These are phyloP conservation scores for Colletotrichum sp. DNA, from an alignment of 2,329 filamentous ascomycete genomes.

Conservation along the genomic window DNA sequence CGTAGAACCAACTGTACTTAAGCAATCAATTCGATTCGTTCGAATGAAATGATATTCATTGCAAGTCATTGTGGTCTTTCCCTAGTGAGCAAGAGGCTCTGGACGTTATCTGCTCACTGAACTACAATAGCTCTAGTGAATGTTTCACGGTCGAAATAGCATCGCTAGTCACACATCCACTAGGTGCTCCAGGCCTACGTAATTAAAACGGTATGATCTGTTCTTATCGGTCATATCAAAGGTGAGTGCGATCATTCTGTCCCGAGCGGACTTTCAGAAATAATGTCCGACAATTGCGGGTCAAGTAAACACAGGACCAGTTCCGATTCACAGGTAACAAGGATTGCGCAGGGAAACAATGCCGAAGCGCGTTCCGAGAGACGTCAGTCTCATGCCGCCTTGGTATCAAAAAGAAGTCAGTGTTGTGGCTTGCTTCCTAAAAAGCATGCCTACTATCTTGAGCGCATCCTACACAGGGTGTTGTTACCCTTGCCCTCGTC, in stretches of 20 bases:
- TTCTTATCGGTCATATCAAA: background rate
- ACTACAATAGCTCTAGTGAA: background rate
- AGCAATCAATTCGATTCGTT: background rate
- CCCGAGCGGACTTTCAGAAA: background rate
- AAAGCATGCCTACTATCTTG: background rate
- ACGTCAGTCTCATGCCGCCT: background rate
- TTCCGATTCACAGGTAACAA: background rate
- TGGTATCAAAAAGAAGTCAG: background rate
- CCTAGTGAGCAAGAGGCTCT: background rate
- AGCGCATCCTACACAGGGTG: background rate
- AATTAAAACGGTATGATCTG: fast-evolving
- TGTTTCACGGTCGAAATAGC: background rate
- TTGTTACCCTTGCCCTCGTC: background rate
- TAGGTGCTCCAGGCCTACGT: fast-evolving
- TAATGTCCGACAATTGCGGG: background rate
- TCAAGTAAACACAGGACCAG: fast-evolving
- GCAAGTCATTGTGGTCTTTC: background rate
- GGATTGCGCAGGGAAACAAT: background rate
- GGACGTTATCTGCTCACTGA: background rate
- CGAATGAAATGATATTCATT: background rate
- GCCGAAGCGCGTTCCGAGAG: background rate
- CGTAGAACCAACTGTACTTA: background rate
- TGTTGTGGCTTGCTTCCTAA: background rate
- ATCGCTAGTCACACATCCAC: background rate
- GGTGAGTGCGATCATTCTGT: background rate